These are phyloP conservation scores for Volvox africanus DNA, from an alignment of 139 green algal species.

Conservation along the genomic window DNA sequence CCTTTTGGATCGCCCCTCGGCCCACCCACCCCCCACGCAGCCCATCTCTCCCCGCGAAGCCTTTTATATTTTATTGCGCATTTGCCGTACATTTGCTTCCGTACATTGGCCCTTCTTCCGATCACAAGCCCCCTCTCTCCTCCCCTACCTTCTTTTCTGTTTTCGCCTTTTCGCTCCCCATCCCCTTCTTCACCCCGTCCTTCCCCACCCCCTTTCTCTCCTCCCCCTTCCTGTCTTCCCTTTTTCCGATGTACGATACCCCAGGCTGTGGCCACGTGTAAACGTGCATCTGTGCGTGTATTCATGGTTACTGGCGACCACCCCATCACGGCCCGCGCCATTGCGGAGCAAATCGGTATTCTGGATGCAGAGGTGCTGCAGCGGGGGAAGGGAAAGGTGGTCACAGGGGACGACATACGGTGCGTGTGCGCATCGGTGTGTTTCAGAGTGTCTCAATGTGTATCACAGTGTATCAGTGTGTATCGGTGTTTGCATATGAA, in stretches of 20 bases:
- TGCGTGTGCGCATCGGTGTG: conserved; percentile 6
- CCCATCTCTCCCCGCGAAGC: no score
- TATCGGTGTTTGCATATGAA: no score
- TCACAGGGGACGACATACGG: conserved; percentile 83
- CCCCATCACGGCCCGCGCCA: conserved; percentile 82
- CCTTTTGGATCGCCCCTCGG: no score
- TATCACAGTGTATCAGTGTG: no score
- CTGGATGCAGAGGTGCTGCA: conserved; percentile 71
- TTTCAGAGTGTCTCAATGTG: no score
- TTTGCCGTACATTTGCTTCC: no score
- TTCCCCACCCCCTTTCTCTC: not conserved
- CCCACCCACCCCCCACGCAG: no score
- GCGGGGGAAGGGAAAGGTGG: conserved; percentile 67
- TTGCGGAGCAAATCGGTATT: conserved; percentile 73
- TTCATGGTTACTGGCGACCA: conserved; percentile 91
- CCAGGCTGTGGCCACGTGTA: conserved; percentile 42
- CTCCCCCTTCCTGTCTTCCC: not conserved
- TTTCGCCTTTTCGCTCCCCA: not conserved
- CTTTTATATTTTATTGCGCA: no score
- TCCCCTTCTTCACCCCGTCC: not conserved
- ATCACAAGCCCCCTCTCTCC: no score
- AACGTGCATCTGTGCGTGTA: conserved; percentile 73
- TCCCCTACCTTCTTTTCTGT: not conserved
- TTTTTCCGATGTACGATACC: no score
- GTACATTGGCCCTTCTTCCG: no score